Evolutionary conservation across 495 filamentous ascomycete genomes (phyloP), one percentile per base, ranked within the genome.

Genomic region (Trichoderma orchidacearum): DNA sequence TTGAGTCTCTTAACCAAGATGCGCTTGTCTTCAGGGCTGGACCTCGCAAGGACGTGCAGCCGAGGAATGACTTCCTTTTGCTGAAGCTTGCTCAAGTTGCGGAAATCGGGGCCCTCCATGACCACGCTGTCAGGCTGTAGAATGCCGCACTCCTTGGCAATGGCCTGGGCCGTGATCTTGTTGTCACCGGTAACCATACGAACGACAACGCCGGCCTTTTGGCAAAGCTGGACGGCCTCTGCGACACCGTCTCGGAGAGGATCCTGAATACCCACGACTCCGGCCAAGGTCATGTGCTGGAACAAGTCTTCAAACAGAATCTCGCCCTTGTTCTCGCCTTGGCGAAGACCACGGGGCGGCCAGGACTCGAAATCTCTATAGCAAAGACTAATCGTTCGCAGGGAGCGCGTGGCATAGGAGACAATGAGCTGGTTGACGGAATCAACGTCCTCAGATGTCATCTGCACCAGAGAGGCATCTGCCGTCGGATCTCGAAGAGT

Each of bases 101-200:
- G 83, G 74, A 95, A 94, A 53, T 81, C 80, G 31, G 86, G 87
- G 0, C 89, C 89, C 70, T 95, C 89, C 82, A 95, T 85, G 48
- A 90, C 78, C 17, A 89, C 57, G 9, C 85, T 87, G 59, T 79
- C 76, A n/a, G 75, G 70, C 13, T 85, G 85, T 61, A 86, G 83
- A 58, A 95, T 94, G 18, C 89, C 89, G 66, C 89, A 94, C 48
- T 92, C 86, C 8, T 70, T 75, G 9, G 89, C 89, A 61, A 95
- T 95, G 11, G 89, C 88, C 56, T 81, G 80, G 28, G 89, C 89
- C 13, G 89, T 95, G 31, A 84, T 72, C 57, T 86, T 73, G 63
- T 95, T 95, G 70, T 95, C 89, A 29, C 89, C 85, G 8, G 89
- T 95, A 51, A 95, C 89, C 89, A 95, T 95, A 61, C 90, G 86